Conservation (phyloP, 768 basidiomycete species). For the Myochromella boudieri region DNA sequence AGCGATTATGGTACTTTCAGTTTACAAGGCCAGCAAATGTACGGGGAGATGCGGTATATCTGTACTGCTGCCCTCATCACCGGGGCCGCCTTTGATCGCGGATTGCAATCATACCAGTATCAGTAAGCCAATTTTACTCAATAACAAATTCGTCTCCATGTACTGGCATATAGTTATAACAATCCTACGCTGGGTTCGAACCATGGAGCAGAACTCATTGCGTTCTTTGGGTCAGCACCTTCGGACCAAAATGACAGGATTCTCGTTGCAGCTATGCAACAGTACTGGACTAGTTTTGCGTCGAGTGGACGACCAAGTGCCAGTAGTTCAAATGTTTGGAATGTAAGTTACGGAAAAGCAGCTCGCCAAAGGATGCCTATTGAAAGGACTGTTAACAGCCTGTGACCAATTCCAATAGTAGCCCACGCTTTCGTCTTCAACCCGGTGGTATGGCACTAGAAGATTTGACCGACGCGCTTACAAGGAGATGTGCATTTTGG, state of each 20-base stretch:
- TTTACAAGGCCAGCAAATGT: conserved; percentile 44
- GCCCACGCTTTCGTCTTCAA: conserved; percentile 30
- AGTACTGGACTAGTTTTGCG: conserved; percentile 41
- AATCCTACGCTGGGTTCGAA: conserved; percentile 38
- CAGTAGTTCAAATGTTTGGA: conserved; percentile 22
- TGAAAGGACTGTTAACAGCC: no score
- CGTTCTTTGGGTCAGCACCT: conserved; percentile 31
- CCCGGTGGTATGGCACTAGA: conserved; percentile 27
- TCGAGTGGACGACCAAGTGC: conserved; percentile 30
- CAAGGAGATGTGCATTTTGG: conserved; percentile 31
- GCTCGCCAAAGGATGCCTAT: no score
- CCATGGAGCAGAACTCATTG: conserved; percentile 36
- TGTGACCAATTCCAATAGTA: conserved; percentile 19
- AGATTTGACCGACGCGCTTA: conserved; percentile 15
- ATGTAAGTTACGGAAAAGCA: conserved; percentile 27
- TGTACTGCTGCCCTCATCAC: conserved; percentile 39
- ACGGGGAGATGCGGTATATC: conserved; percentile 44
- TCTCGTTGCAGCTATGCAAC: conserved; percentile 36
- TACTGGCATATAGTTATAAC: conserved; percentile 32
- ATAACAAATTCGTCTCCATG: background rate
- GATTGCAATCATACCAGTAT: conserved; percentile 31
- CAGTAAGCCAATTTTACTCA: conserved; percentile 26
- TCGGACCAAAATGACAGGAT: conserved; percentile 25
- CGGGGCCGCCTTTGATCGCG: conserved; percentile 20
- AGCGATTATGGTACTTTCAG: conserved; percentile 32